Evolutionary conservation across 2,329 filamentous ascomycete genomes (phyloP), one percentile per base, ranked within the genome.

Genomic region (Rugonectria rugulosa): DNA sequence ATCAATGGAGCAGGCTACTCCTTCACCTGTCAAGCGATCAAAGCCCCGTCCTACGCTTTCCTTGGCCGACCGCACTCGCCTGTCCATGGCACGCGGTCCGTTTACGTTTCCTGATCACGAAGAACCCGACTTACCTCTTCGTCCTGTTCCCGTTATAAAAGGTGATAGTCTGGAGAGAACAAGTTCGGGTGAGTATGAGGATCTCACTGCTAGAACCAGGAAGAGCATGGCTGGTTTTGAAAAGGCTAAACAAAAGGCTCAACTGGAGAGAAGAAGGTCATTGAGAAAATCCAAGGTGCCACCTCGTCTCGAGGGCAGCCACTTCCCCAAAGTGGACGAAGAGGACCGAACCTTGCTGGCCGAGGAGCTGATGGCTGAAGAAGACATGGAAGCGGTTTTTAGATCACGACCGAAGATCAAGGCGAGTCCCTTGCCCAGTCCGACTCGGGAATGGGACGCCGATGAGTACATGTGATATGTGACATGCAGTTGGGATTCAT

Each of bases 371-470:
- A 87, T 96, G 53, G 81, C 56, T 14, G 82, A 88, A 50, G 87
- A 91, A 62, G 91, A 96, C 57, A 90, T 92, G 72, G 88, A 90
- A 56, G 89, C 88, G 21, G 88, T 97, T 1, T 97, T 97, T 71
- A 91, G 88, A 74, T 93, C 90, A 60, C 77, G 93, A 61, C 93
- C 93, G 0, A 89, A 87, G 72, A 86, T 97, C 62, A 88, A 88
- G 61, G 84, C 85, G 10, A 96, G 92, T 70, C 92, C 92, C 2
- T 71, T 86, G 3, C 76, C 78, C 8, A 83, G 78, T 51, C 82
- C 82, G 2, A 73, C 69, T 6, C 75, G 71, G 54, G 70, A 74
- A 21, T 74, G 68, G 68, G 60, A 63, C 12, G 60, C 62, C 17
- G 65, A 69, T 40, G 61, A 63, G 20, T 65, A 61, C 45, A 66